phyloP scores from a whole-genome alignment of 257 asterid genomes.

The Ballota nigra region DNA sequence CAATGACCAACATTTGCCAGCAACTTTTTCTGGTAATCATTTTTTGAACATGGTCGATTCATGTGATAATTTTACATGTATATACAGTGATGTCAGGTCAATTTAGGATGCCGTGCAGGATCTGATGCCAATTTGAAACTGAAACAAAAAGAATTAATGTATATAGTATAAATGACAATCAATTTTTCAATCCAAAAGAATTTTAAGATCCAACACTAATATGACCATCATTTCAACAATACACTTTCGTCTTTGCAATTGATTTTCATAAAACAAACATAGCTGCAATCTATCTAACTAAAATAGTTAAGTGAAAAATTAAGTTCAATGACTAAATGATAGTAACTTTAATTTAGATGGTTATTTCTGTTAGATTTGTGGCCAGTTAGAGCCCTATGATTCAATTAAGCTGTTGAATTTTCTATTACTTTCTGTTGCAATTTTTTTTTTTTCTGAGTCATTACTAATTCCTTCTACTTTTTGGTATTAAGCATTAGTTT shows the following conservation, averaged over 20 bases:
- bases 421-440: background rate
- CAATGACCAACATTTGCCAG: background rate
- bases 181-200: background rate
- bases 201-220: too few species aligned
- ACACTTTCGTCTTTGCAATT: background rate
- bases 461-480: background rate
- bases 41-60: background rate
- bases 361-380: background rate
- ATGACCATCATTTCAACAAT: background rate
- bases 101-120: too few species aligned
- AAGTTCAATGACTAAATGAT: background rate
- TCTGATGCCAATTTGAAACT: background rate
- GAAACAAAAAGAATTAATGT: background rate
- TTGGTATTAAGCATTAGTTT: too few species aligned
- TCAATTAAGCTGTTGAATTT: background rate
- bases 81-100: background rate
- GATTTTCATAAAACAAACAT: background rate
- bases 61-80: background rate
- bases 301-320: background rate
- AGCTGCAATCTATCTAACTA: background rate
- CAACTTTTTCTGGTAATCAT: background rate
- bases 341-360: background rate
- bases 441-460: background rate
- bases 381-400: background rate
- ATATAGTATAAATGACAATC: background rate